phyloP scores from a whole-genome alignment of 345 rosid species.

The Mallotus nudiflorus region DNA sequence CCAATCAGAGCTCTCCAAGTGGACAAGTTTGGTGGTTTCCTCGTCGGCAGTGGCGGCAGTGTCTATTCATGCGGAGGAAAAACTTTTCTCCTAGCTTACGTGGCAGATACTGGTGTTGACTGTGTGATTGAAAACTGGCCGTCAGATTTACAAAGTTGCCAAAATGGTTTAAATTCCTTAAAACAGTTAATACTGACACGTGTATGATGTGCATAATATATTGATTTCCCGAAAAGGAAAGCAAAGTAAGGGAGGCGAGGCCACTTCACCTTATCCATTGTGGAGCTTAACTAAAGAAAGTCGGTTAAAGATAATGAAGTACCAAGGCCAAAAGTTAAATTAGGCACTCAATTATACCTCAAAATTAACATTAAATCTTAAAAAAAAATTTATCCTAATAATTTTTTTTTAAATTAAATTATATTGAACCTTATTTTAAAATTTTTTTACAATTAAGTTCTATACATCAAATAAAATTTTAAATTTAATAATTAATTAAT shows the following conservation, averaged over 20 bases:
- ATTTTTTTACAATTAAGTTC: no score
- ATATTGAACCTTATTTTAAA: no score
- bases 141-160: conserved; percentile 40
- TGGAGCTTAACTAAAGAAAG: neutral
- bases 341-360: no score
- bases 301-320: no score
- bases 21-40: conserved; percentile 8
- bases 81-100: conserved; percentile 14
- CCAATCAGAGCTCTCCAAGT: conserved; percentile 27
- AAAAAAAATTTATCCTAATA: no score
- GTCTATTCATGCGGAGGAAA: conserved; percentile 9
- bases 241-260: conserved; percentile 15
- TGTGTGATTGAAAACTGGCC: conserved; percentile 9
- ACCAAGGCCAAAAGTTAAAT: no score
- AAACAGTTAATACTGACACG: conserved; percentile 20
- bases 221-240: conserved; percentile 23
- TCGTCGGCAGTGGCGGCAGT: conserved; percentile 39
- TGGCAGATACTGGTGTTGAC: conserved; percentile 27
- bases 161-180: conserved; percentile 31
- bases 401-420: no score
- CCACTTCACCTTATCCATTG: neutral
- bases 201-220: conserved; percentile 9
- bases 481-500: no score
- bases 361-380: no score
- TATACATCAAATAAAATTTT: no score